Conservation (phyloP, 225 moss, liverwort and hornwort genomes). For the Marchantia paleacea region DNA sequence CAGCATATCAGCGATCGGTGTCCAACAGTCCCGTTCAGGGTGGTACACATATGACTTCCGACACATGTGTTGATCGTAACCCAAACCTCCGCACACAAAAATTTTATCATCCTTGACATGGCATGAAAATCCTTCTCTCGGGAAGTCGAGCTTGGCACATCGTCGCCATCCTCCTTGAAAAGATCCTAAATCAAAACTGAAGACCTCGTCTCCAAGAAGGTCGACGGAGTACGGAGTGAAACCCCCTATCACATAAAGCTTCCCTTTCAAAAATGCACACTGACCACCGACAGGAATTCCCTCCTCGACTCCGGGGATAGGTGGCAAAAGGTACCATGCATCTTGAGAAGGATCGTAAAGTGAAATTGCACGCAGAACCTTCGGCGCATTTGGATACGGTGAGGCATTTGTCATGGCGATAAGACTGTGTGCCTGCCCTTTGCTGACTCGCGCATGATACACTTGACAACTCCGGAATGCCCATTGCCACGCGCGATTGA, state of each 20-base stretch:
- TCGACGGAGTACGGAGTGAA: not conserved
- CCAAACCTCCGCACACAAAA: constrained; percentile 14
- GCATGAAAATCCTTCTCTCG: constrained; percentile 15
- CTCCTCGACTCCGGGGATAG: constrained; percentile 23
- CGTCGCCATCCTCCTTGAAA: constrained; percentile 19
- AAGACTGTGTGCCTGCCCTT: constrained; percentile 6
- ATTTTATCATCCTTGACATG: constrained; percentile 15
- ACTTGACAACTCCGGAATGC: constrained; percentile 11
- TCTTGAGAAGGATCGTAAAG: constrained; percentile 23
- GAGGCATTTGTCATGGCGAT: constrained; percentile 18
- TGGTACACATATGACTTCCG: constrained; percentile 18
- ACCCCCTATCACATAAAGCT: constrained; percentile 21
- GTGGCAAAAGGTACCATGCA: constrained; percentile 17
- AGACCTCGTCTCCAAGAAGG: constrained; percentile 9
- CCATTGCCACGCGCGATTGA: constrained; percentile 22
- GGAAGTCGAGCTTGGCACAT: constrained; percentile 11
- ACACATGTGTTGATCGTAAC: constrained; percentile 15
- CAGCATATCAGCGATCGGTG: constrained; percentile 15
- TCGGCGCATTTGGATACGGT: not conserved
- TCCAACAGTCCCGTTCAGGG: constrained; percentile 10
- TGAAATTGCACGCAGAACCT: constrained; percentile 13
- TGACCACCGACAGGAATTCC: constrained; percentile 15
- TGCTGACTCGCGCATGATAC: constrained; percentile 7
- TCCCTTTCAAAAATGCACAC: constrained; percentile 11
- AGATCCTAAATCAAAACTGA: constrained; percentile 14